Conservation (phyloP, 2,329 filamentous ascomycete species). For the Aspergillus tubingensis region DNA sequence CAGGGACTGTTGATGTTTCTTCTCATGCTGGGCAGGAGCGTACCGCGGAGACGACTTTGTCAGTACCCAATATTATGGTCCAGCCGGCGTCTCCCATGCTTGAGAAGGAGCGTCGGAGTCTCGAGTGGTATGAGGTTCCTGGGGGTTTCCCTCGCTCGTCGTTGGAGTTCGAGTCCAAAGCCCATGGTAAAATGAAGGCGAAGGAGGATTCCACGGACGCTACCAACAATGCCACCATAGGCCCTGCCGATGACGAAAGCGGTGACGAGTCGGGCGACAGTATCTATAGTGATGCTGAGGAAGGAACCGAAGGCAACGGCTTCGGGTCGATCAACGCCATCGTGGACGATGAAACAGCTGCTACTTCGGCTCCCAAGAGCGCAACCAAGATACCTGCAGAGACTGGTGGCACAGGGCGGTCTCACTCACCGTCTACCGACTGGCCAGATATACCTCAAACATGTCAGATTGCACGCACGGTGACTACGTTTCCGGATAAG, state of each 20-base stretch:
- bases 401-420: neutral
- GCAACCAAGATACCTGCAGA: neutral
- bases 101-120: conserved; percentile 40
- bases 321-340: conserved; percentile 56
- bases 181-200: conserved; percentile 2
- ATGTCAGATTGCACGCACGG: conserved; percentile 23
- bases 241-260: conserved; percentile 22
- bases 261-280: conserved; percentile 48
- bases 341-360: conserved; percentile 24
- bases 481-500: conserved; percentile 23
- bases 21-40: conserved; percentile 8
- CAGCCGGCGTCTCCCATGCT: conserved; percentile 51
- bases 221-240: conserved; percentile 3
- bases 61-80: conserved; percentile 49
- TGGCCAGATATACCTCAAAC: conserved; percentile 17
- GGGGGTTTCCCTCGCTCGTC: conserved; percentile 57
- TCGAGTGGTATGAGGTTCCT: conserved; percentile 55
- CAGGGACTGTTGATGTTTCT: conserved; percentile 13
- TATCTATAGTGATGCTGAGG: conserved; percentile 51
- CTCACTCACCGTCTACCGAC: neutral
- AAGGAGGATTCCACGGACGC: conserved; percentile 9
- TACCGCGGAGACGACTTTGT: conserved; percentile 15
- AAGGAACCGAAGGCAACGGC: conserved; percentile 45
- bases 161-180: conserved; percentile 22
- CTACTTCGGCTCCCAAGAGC: neutral